Evolutionary conservation across 352 stramenopile genomes (phyloP).

Genomic region (Globisporangium canariense): DNA sequence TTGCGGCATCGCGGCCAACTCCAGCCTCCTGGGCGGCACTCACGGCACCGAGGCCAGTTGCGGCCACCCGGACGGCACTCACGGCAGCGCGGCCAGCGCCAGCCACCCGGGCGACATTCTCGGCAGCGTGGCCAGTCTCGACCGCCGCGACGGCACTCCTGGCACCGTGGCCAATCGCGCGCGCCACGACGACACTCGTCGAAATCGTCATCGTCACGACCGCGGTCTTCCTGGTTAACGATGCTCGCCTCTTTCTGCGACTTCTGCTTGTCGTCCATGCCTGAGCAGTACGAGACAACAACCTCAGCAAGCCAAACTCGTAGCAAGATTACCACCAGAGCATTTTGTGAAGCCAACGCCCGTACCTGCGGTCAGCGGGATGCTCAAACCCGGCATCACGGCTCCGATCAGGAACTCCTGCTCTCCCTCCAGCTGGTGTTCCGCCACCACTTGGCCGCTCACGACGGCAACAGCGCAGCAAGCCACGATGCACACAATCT

Average conservation of each 20-base stretch:
- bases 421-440: not conserved
- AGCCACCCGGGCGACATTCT: not conserved
- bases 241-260: not conserved
- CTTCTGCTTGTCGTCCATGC: not conserved
- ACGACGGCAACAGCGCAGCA: slow-evolving; percentile 1
- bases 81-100: not conserved
- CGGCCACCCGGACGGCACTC: not conserved
- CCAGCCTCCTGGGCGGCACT: slow-evolving; percentile 8
- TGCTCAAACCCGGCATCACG: not conserved
- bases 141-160: not conserved
- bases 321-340: not conserved
- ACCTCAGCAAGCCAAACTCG: not conserved
- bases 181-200: slow-evolving; percentile 1
- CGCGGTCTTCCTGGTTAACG: not conserved
- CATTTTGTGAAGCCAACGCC: too few species aligned
- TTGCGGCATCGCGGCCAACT: slow-evolving; percentile 6
- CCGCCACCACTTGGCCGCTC: not conserved
- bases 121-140: not conserved
- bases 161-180: not conserved
- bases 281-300: not conserved
- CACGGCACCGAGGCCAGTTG: not conserved
- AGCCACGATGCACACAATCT: not conserved
- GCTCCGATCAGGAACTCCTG: not conserved
- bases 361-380: not conserved
- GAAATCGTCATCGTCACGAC: not conserved